These are phyloP conservation scores for Daphne laureola DNA, from an alignment of 441 rosid species.

Conservation along the genomic window DNA sequence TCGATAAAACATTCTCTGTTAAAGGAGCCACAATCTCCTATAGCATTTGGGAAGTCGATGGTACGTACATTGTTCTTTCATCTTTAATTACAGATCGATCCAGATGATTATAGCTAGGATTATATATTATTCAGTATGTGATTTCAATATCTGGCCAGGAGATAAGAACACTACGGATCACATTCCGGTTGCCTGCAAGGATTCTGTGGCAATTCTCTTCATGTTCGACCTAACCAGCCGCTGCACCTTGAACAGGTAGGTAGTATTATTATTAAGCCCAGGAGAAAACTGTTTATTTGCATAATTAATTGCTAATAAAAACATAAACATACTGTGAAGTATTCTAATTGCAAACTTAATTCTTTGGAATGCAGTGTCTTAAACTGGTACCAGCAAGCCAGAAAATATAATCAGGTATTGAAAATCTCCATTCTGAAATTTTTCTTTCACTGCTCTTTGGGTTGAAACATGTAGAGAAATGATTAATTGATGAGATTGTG, in stretches of 20 bases:
- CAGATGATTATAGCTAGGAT: no score
- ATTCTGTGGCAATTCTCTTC: constrained; percentile 71
- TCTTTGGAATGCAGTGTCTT: constrained; percentile 40
- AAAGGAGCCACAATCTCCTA: constrained; percentile 70
- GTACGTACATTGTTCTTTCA: constrained; percentile 19
- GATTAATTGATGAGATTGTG: neutral
- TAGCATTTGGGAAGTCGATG: constrained; percentile 77
- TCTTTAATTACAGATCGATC: no score
- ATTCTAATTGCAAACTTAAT: neutral
- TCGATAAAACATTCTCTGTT: constrained; percentile 59
- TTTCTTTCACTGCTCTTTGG: neutral
- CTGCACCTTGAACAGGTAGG: constrained; percentile 52
- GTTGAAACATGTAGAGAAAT: no score
- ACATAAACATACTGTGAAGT: neutral
- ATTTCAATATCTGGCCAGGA: constrained; percentile 26
- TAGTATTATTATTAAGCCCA: neutral
- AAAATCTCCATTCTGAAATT: constrained; percentile 4
- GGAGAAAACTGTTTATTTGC: constrained; percentile 2
- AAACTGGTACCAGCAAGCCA: constrained; percentile 72
- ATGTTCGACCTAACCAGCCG: constrained; percentile 83
- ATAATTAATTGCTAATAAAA: neutral
- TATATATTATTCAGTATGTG: neutral
- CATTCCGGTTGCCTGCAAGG: constrained; percentile 60
- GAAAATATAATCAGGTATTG: constrained; percentile 66
- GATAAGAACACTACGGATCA: constrained; percentile 36